Evolutionary conservation across 768 basidiomycete genomes (phyloP).

Genomic region (Russula foetens): DNA sequence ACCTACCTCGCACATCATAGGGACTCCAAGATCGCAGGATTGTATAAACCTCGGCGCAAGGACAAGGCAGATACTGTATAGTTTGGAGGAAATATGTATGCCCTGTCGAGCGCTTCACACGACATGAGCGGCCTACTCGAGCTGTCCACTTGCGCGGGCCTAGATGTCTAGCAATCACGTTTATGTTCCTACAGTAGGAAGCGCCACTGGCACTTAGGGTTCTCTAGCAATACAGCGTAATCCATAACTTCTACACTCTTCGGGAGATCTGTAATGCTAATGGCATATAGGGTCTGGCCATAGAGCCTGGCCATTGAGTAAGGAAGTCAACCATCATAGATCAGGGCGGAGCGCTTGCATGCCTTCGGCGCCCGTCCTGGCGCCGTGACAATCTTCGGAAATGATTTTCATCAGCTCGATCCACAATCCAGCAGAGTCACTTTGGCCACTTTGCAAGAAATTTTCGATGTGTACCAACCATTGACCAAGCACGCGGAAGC

Average conservation of each 20-base stretch:
- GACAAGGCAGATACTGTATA: not conserved
- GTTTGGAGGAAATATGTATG: not conserved
- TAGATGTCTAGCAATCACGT: not conserved
- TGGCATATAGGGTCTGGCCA: not conserved
- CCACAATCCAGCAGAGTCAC: conserved; percentile 15
- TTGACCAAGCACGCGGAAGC: conserved; percentile 17
- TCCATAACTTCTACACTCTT: not conserved
- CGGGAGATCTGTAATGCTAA: too few relatives aligned
- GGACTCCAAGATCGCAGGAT: not conserved
- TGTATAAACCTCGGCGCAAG: not conserved
- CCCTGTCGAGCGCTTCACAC: not conserved
- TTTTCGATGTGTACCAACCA: conserved; percentile 17
- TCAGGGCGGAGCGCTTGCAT: conserved; percentile 16
- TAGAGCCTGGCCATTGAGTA: not conserved
- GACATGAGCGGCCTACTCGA: not conserved
- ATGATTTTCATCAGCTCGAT: conserved; percentile 18
- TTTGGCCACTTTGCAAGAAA: conserved; percentile 13
- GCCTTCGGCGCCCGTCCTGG: not conserved
- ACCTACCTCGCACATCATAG: not conserved
- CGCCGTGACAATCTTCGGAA: conserved; percentile 10
- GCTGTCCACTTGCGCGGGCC: not conserved
- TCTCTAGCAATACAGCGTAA: conserved; percentile 1
- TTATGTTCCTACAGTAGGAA: conserved; percentile 2
- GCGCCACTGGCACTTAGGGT: not conserved
- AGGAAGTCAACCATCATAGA: conserved; percentile 2